A percentile compares a stretch with the other conserved stretches of the same genome.
Conservation (phyloP, 2,329 filamentous ascomycete species). For the Pseudopyricularia javanii region DNA sequence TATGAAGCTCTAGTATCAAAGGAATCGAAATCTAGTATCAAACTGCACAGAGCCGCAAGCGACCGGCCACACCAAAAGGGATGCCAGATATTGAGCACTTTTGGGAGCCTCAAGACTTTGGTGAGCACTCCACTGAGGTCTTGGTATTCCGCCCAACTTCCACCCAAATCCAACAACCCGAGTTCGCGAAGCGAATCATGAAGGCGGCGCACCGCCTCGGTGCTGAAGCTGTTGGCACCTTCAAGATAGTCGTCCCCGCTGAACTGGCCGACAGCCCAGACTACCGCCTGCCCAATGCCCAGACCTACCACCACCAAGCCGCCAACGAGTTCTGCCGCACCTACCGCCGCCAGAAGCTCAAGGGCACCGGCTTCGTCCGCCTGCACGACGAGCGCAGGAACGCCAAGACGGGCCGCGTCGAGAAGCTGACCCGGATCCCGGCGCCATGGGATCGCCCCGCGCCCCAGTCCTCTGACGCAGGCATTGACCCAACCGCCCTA, state of each 20-base stretch:
- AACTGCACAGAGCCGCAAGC: neutral
- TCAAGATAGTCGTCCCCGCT: neutral
- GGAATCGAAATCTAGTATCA: neutral
- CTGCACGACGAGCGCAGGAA: neutral
- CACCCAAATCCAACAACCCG: neutral
- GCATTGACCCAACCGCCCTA: neutral
- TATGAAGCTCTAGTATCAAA: neutral
- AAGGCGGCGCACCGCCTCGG: neutral
- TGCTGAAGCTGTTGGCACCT: neutral
- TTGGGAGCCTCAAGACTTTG: neutral
- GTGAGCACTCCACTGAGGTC: neutral
- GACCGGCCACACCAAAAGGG: neutral
- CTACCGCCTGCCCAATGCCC: neutral
- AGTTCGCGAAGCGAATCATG: neutral
- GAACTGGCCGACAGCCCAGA: neutral
- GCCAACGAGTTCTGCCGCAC: neutral
- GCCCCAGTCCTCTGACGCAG: neutral
- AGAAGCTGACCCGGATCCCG: neutral
- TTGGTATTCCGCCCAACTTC: neutral
- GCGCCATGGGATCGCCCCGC: neutral
- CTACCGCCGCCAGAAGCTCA: neutral
- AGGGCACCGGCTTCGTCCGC: neutral
- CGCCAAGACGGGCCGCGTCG: neutral
- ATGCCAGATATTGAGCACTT: neutral
- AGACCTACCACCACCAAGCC: neutral